A percentile compares a stretch with the other conserved stretches of the same genome.
Evolutionary conservation across 345 rosid genomes (phyloP).

Genomic region (Lepidium aucheri): DNA sequence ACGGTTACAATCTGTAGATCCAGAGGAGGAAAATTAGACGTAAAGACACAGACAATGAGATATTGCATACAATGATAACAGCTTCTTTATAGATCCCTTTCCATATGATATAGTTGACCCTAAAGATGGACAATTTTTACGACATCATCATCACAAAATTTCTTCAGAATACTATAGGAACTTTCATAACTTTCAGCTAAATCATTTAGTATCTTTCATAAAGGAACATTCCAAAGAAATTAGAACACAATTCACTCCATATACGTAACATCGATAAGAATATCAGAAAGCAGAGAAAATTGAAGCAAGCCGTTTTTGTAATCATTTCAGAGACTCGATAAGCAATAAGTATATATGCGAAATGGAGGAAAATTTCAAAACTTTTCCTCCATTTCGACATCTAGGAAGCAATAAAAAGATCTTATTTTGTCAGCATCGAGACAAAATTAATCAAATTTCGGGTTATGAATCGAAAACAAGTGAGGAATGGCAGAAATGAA

Average conservation of each 20-base stretch:
- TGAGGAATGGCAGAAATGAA: not conserved
- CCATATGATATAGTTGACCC: not conserved
- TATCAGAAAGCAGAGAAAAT: not conserved
- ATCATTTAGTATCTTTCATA: not conserved
- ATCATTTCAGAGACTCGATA: too few species aligned
- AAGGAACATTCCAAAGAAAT: not conserved
- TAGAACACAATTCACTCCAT: not conserved
- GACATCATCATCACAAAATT: not conserved
- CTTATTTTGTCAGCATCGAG: slow-evolving; percentile 25
- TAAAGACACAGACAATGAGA: not conserved
- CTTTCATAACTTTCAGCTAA: not conserved
- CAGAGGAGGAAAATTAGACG: not conserved
- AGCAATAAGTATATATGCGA: not conserved
- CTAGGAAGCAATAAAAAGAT: not conserved
- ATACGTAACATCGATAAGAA: slow-evolving; percentile 6
- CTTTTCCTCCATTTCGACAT: not conserved
- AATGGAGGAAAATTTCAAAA: not conserved
- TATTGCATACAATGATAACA: not conserved
- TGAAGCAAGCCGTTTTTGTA: too few species aligned
- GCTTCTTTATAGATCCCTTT: not conserved
- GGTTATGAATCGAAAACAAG: not conserved
- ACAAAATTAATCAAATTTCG: not conserved
- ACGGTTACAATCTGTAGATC: slow-evolving; percentile 22
- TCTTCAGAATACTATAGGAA: not conserved
- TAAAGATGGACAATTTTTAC: not conserved